Percentiles rank a stretch among this genome's conserved stretches.
Evolutionary conservation across 495 filamentous ascomycete genomes (phyloP).

Genomic region (Aspergillus avenaceus): DNA sequence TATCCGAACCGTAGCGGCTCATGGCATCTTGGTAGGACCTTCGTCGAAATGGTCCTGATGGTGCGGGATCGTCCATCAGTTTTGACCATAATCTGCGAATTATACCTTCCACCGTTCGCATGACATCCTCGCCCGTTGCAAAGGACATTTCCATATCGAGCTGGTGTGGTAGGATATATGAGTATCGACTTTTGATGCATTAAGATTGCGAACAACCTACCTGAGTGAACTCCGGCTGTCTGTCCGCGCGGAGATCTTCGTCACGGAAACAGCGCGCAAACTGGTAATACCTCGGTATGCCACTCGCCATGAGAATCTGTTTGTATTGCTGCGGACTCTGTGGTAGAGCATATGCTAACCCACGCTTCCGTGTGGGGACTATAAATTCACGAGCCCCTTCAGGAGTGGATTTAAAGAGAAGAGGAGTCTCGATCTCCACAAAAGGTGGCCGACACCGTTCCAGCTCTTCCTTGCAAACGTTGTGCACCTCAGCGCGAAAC

Average conservation of each 20-base stretch:
- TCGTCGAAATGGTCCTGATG: conserved; percentile 47
- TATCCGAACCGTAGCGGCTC: conserved; percentile 79
- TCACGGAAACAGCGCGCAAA: conserved; percentile 95
- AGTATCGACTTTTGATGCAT: background rate
- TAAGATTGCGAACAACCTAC: conserved; percentile 31
- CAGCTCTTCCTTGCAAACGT: conserved; percentile 50
- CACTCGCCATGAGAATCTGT: conserved; percentile 93
- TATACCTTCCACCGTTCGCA: conserved; percentile 61
- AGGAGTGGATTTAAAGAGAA: conserved; percentile 95
- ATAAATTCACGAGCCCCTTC: conserved; percentile 94
- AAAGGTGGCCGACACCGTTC: conserved; percentile 47
- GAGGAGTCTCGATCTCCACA: conserved; percentile 81
- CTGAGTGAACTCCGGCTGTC: conserved; percentile 97
- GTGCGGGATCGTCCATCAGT: conserved; percentile 38
- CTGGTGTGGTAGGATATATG: conserved; percentile 32
- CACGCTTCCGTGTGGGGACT: conserved; percentile 77
- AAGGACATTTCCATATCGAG: conserved; percentile 93
- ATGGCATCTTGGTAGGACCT: conserved; percentile 78
- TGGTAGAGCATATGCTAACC: conserved; percentile 81
- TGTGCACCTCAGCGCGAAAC: conserved; percentile 52
- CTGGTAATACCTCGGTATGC: conserved; percentile 79
- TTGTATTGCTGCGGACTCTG: conserved; percentile 99
- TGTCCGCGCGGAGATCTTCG: conserved; percentile 87
- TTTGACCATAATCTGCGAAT: conserved; percentile 54
- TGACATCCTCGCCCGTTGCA: conserved; percentile 68